Evolutionary conservation across 768 basidiomycete genomes (phyloP), one percentile per base, ranked within the genome.

Genomic region (Boletus reticulatus): DNA sequence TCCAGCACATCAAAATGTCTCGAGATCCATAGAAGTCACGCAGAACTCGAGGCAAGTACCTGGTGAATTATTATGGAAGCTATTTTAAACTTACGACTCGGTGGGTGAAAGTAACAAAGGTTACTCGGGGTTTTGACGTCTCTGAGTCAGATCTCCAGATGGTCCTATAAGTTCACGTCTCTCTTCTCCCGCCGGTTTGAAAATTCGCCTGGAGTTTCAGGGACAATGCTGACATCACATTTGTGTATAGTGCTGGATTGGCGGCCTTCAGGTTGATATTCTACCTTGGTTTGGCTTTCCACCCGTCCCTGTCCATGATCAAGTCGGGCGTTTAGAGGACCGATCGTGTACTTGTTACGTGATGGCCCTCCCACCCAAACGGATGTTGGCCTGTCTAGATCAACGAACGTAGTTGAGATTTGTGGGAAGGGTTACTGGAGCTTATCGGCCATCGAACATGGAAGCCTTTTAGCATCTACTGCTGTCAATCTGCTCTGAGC

Each of bases 21-120:
- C 19, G 34, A 58, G 60, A 51, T 53, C 46, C 53, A 49, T 22
- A n/a, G 27, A 52, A 57, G 44, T 48, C 56, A 41, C 36, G 52
- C 31, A 50, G 52, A 64, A 56, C 55, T 52, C 55, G 44, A 63
- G 55, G 65, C 60, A 53, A 50, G 41, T 53, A 34, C 48, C 48
- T 56, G 48, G 47, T 52, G 24, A 27, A 49, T 60, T 62, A 69
- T 60, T 67, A 67, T 67, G 67, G 67, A 68, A 69, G 65, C 48
- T 22, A 50, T 47, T 54, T 54, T 42, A 53, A 32, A 47, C 45
- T 43, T 50, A 12, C 24, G 34, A 45, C 32, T 49, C 31, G 53
- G 46, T 51, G 32, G 52, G 64, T 59, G 55, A 64, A 57, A 32
- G 53, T 52, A 47, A 42, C 43, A 64, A 59, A 53, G 42, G 56